A percentile compares a stretch with the other conserved stretches of the same genome.
These are phyloP conservation scores for Aureobasidium zeae DNA, from an alignment of 2,329 filamentous ascomycete genomes.

Conservation along the genomic window DNA sequence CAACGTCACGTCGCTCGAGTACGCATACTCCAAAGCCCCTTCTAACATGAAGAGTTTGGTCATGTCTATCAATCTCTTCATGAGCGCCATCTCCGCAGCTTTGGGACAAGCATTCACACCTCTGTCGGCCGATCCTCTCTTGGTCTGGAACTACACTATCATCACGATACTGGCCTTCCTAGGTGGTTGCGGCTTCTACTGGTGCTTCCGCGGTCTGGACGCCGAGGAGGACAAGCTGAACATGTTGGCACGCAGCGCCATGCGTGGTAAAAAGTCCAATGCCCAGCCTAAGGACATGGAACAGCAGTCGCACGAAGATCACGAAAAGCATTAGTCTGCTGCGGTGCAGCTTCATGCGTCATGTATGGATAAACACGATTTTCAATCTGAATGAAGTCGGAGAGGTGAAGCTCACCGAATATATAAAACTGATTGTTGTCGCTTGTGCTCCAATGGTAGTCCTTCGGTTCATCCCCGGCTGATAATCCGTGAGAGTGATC, in stretches of 20 bases:
- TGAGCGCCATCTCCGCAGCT: slow-evolving; percentile 49
- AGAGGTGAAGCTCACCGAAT: too few species aligned
- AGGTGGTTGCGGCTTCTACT: slow-evolving; percentile 59
- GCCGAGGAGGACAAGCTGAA: slow-evolving; percentile 60
- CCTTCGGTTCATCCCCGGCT: too few species aligned
- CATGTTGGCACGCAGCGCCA: slow-evolving; percentile 34
- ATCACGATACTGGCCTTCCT: slow-evolving; percentile 54
- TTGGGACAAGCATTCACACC: slow-evolving; percentile 55
- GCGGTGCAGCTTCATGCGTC: too few species aligned
- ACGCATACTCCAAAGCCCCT: slow-evolving; percentile 39
- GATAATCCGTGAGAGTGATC: too few species aligned
- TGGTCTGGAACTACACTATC: slow-evolving; percentile 59
- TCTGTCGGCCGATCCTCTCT: slow-evolving; percentile 52
- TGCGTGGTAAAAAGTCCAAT: slow-evolving; percentile 1
- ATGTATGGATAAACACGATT: too few species aligned
- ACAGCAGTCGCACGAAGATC: too few species aligned
- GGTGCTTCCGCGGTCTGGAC: slow-evolving; percentile 57
- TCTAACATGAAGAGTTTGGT: slow-evolving; percentile 40
- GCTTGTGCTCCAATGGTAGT: too few species aligned
- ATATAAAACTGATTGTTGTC: too few species aligned
- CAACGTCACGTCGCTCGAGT: slow-evolving; percentile 37
- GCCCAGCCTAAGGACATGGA: not conserved
- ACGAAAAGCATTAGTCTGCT: too few species aligned
- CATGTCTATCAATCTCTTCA: slow-evolving; percentile 49
- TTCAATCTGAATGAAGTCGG: too few species aligned